Evolutionary conservation across 2,329 filamentous ascomycete species (phyloP), one percentile per base, ranked within the genome.

Genomic region (Botryotinia narcissicola): DNA sequence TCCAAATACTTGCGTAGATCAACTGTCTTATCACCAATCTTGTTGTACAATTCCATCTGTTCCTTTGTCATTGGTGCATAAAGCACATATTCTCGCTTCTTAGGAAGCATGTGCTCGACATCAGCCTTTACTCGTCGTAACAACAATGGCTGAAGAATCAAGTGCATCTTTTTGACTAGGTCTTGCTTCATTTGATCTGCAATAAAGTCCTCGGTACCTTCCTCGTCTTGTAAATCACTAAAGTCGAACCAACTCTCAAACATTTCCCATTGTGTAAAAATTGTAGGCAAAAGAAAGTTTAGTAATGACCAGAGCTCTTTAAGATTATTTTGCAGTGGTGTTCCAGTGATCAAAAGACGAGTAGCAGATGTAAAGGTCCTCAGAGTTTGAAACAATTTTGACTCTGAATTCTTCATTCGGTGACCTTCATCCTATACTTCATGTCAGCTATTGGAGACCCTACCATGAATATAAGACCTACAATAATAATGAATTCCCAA

Each of bases 231-330:
- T 1, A 99, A 86, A 12, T 94, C 95, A 0, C 93, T 96, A 78
- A 99, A 99, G 81, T 99, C 95, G 75, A 99, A 99, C 95, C 95
- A 98, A 1, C 90, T 90, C 80, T 98, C 93, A 74, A 99, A 99
- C 0, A 93, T 94, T 64, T 97, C 93, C 82, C 97, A 91, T 78
- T 97, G 93, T 63, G 95, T 94, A 78, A 99, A 99, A 46, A 98
- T 95, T 57, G 93, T 93, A 0, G 95, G 96, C 66, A 98, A 87
- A 0, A 99, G 85, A 79, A 99, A 99, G 79, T 99, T 95, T 0
- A 99, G 87, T 0, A 99, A 83, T 0, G 95, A 97, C 96, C 96
- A 99, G 0, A 99, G 84, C 79, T 99, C 96, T 20, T 94, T 92
- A 0, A 99, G 87, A 75, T 98, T 98, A 81, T 99, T 99, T 77